phyloP scores from a whole-genome alignment of 805 yeast species.

The Ogataea nitratoaversa region DNA sequence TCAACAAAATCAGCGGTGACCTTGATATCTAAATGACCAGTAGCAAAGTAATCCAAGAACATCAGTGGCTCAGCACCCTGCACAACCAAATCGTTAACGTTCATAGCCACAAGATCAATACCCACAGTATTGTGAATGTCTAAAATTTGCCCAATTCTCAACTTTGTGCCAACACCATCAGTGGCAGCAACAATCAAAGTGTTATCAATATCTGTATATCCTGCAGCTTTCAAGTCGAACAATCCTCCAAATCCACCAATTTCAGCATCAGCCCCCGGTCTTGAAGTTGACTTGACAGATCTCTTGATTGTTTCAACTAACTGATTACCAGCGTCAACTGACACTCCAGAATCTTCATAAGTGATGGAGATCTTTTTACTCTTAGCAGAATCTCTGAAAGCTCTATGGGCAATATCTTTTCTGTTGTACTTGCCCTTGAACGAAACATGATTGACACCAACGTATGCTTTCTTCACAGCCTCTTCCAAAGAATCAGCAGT shows the following conservation, averaged over 20 bases:
- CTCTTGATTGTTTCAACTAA: conserved; percentile 88
- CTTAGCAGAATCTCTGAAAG: conserved; percentile 55
- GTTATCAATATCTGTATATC: conserved; percentile 67
- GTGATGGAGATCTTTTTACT: conserved; percentile 51
- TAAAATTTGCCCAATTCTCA: conserved; percentile 88
- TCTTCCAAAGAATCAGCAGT: conserved; percentile 68
- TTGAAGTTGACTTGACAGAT: conserved; percentile 84
- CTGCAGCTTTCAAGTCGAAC: conserved; percentile 85
- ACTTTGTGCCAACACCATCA: conserved; percentile 98
- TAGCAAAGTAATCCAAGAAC: conserved; percentile 94
- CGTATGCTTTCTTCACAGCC: conserved; percentile 83
- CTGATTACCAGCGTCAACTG: conserved; percentile 91
- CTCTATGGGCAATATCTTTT: conserved; percentile 93
- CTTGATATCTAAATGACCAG: conserved; percentile 81
- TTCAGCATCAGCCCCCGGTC: conserved; percentile 96
- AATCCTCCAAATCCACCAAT: conserved; percentile 99
- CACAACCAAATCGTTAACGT: conserved; percentile 93
- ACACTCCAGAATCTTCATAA: conserved; percentile 94
- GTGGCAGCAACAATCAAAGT: conserved; percentile 95
- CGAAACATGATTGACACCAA: conserved; percentile 71
- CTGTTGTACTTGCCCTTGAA: conserved; percentile 80
- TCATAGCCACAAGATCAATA: conserved; percentile 98
- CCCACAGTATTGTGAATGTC: conserved; percentile 96
- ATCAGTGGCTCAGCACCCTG: conserved; percentile 98
- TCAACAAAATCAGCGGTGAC: conserved; percentile 84